Evolutionary conservation across 495 filamentous ascomycete genomes (phyloP), one percentile per base, ranked within the genome.

Genomic region (Aspergillus biplanus): DNA sequence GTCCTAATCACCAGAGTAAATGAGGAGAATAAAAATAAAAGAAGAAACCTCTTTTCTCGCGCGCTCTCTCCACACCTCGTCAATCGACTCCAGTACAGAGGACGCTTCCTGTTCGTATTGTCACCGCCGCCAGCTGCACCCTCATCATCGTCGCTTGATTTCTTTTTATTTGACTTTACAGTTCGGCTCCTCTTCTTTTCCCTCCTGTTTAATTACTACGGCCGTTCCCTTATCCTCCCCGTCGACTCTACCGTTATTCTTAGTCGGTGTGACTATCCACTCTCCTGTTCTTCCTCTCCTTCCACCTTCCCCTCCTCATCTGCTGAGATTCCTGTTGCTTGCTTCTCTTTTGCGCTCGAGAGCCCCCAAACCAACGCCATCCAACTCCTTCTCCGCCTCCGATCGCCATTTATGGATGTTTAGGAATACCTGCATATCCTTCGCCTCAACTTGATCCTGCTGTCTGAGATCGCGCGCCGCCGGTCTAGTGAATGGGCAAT

Each of bases 251-350:
- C 13, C 13, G 13, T 39, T 39, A 7, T 39, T 44, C 0, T 44
- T 44, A 44, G 11, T 44, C 11, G 39, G 39, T 7, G 39, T 15
- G 4, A 12, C 4, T 44, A 44, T 44, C 39, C 39, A 44, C 48
- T 49, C 33, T 32, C 46, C 21, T 54, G 9, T 52, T 54, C 56
- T 44, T 11, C 47, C 47, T 27, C 42, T 61, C 39, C 53, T 52
- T 55, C 42, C 27, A 16, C 53, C 61, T 47, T 53, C 42, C 56
- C 39, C 56, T 44, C 59, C 54, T 56, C 58, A 49, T 65, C 54
- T 58, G 42, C n/a, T 53, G 21, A 56, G 11, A 34, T 16, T 12
- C 39, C 39, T 13, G n/a, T 15, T 44, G 39, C 11, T 44, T 44
- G 8, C 39, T 39, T 39, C 37, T 8, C 5, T 15, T 15, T 44